Conservation (phyloP, 164 flowering plant species). For the Dillenia turbinata region DNA sequence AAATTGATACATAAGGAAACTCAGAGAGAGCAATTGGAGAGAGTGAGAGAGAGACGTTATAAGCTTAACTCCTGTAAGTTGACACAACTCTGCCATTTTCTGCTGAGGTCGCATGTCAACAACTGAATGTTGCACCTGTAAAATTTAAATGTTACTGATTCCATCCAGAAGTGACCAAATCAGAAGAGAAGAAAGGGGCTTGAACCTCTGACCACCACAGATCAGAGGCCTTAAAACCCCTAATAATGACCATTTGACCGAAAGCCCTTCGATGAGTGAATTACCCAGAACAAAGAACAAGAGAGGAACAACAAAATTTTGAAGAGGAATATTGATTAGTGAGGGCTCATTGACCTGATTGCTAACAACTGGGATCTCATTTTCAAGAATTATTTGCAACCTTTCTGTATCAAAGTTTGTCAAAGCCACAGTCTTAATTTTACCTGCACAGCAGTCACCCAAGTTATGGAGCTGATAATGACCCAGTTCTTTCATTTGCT, state of each 20-base stretch:
- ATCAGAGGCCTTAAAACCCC: too few relatives aligned
- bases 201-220: too few relatives aligned
- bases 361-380: constrained; percentile 90
- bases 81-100: constrained; percentile 95
- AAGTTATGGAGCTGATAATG: constrained; percentile 6
- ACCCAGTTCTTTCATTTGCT: too few relatives aligned
- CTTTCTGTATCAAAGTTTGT: constrained; percentile 97
- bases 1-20: too few relatives aligned
- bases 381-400: constrained; percentile 74
- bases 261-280: constrained; percentile 8
- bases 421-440: constrained; percentile 91
- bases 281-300: too few relatives aligned
- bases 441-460: constrained; percentile 57
- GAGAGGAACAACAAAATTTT: constrained; percentile 1
- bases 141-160: background rate
- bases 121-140: constrained; percentile 93
- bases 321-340: background rate
- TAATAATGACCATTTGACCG: too few relatives aligned
- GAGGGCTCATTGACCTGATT: constrained; percentile 58
- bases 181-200: too few relatives aligned
- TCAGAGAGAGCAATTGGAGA: constrained; percentile 17
- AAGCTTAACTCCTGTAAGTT: constrained; percentile 89
- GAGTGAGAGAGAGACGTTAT: constrained; percentile 80
- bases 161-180: too few relatives aligned
- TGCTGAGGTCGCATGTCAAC: constrained; percentile 99